Evolutionary conservation across 129 eudicot genomes (phyloP).

Genomic region (Arctium lappa): DNA sequence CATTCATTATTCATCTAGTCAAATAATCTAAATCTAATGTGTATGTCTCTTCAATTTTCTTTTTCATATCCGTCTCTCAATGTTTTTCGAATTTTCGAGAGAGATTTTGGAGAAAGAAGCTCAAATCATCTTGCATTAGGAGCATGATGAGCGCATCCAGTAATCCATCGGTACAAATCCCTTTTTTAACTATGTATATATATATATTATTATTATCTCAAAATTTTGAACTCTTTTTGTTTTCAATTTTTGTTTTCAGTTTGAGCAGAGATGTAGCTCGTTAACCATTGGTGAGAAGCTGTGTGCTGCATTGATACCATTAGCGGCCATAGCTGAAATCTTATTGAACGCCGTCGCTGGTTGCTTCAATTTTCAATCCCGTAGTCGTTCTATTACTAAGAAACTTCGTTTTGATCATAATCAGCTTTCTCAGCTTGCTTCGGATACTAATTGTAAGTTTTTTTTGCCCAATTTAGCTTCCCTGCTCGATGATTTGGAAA

Average conservation of each 20-base stretch:
- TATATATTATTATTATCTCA: neutral
- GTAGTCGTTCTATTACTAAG: neutral
- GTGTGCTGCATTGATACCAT: constrained; percentile 53
- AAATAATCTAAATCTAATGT: neutral
- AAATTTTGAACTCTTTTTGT: neutral
- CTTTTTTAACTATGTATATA: neutral
- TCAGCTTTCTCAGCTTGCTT: constrained; percentile 50
- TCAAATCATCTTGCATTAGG: constrained; percentile 7
- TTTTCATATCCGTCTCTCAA: neutral
- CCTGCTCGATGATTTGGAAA: neutral
- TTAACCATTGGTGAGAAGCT: constrained; percentile 47
- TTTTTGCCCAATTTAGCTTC: neutral
- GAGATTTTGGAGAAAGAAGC: neutral
- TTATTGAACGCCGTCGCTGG: constrained; percentile 41
- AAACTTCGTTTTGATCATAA: constrained; percentile 23
- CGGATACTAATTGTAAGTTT: constrained; percentile 55
- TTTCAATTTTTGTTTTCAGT: neutral
- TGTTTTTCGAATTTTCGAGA: neutral
- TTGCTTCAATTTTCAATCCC: constrained; percentile 34
- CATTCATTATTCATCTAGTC: no score
- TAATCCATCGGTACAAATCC: constrained; percentile 21
- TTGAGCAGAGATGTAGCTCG: constrained; percentile 45
- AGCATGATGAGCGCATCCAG: constrained; percentile 20
- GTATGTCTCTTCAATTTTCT: neutral
- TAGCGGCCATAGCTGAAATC: constrained; percentile 50